phyloP scores from a whole-genome alignment of 73 alveolate species.

The Stentor roeselii region DNA sequence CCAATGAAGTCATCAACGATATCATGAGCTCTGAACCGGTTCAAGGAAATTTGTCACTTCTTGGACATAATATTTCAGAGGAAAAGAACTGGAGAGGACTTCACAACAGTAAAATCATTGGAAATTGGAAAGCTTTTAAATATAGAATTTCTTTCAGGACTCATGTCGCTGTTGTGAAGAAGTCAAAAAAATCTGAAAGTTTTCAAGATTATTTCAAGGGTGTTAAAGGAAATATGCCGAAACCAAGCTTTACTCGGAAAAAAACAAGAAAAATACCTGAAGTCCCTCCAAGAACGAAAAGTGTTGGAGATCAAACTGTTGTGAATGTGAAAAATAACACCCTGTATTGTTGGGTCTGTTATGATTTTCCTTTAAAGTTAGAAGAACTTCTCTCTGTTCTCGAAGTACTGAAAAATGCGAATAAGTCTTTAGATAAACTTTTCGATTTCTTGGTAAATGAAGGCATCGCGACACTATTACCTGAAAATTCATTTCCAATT shows the following conservation, averaged over 20 bases:
- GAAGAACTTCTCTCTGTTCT: conserved; percentile 56
- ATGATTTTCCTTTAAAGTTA: conserved; percentile 69
- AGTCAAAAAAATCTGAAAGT: conserved; percentile 17
- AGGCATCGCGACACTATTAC: conserved; percentile 45
- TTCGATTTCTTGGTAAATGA: conserved; percentile 52
- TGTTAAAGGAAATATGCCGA: neutral
- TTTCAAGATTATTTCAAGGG: conserved; percentile 44
- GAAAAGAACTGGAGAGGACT: neutral
- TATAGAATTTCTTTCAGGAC: conserved; percentile 46
- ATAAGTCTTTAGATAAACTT: conserved; percentile 48
- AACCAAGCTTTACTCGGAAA: neutral
- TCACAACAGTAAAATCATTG: neutral
- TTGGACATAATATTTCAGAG: conserved; percentile 13
- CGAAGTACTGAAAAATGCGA: conserved; percentile 39
- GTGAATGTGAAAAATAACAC: conserved; percentile 41
- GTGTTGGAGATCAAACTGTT: neutral
- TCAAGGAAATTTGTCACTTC: conserved; percentile 33
- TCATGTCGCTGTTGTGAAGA: neutral
- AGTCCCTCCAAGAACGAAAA: neutral
- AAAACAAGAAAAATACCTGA: neutral
- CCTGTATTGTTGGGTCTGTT: conserved; percentile 55
- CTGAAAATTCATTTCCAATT: conserved; percentile 65
- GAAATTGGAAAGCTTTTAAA: conserved; percentile 41
- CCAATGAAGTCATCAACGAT: conserved; percentile 67
- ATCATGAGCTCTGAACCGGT: conserved; percentile 77